Evolutionary conservation across 2,329 filamentous ascomycete species (phyloP), one percentile per base, ranked within the genome.

Genomic region (Colletotrichum sp.): DNA sequence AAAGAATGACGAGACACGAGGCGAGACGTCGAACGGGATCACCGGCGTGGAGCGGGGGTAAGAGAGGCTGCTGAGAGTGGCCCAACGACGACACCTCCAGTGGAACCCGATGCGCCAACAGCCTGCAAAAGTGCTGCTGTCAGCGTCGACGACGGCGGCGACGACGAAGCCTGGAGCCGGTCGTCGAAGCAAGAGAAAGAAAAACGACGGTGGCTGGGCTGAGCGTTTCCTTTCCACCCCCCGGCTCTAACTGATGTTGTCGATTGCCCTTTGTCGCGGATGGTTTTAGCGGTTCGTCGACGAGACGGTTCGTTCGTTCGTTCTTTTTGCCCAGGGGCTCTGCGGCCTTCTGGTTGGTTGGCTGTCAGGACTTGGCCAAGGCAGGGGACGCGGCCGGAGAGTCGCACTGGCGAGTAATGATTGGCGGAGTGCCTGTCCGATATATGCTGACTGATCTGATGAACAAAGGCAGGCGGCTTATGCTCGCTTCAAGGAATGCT

Each of bases 351-450:
- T 69, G 71, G 48, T 68, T 68, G 57, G 70, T 39, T 55, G 36
- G 61, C 48, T 65, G 71, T 52, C 74, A 66, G 18, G 24, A 66
- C 24, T 59, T 18, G 34, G 64, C 63, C 24, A 60, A 52, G 67
- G 30, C 36, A 34, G 52, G 52, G 15, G 59, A 61, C 8, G 26
- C 15, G 59, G 26, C 26, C n/a, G 59, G 59, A 61, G 28, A 61
- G 74, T 75, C 39, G 69, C 43, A 66, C 73, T 43, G 43, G 65
- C 60, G 71, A 65, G 61, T 32, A 60, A 60, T 76, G 74, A 74
- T 73, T 73, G 74, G 74, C 32, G 39, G 69, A 9, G 30, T 57
- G n/a, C 21, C n/a, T 21, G 28, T 32, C 32, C 18, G 55, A 57
- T 15, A 26, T 67, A 66, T 57, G 57, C 59, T 34, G 66, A 48